Percentiles rank a stretch among this genome's conserved stretches.
Conservation (phyloP, 768 basidiomycete species). For the Russula olivacea region DNA sequence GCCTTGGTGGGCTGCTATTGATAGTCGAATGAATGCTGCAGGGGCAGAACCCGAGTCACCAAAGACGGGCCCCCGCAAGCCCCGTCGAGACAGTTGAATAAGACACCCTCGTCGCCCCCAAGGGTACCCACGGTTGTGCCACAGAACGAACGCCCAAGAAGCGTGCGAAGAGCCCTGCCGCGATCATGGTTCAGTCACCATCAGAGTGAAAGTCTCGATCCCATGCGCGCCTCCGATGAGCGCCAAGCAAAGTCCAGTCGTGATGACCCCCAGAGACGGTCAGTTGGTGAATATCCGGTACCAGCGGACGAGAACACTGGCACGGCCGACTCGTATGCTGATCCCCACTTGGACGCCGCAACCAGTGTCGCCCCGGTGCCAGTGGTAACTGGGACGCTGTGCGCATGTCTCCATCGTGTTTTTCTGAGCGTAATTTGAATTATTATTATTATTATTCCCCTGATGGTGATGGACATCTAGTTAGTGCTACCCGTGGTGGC, state of each 20-base stretch:
- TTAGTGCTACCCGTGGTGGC: slow-evolving; percentile 83
- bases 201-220: slow-evolving; percentile 38
- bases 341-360: slow-evolving; percentile 84
- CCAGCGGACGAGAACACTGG: slow-evolving; percentile 51
- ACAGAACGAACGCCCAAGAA: slow-evolving; percentile 36
- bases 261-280: slow-evolving; percentile 45
- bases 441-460: too few relatives aligned
- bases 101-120: slow-evolving; percentile 19
- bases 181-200: slow-evolving; percentile 32
- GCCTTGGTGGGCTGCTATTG: too few relatives aligned
- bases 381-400: slow-evolving; percentile 85
- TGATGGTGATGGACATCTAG: slow-evolving; percentile 37
- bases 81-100: slow-evolving; percentile 20
- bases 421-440: slow-evolving; percentile 12
- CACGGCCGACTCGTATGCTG: slow-evolving; percentile 63
- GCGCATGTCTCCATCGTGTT: slow-evolving; percentile 29
- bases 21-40: too few relatives aligned
- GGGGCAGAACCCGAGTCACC: slow-evolving; percentile 35
- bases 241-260: slow-evolving; percentile 28
- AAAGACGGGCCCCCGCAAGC: slow-evolving; percentile 17
- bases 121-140: slow-evolving; percentile 16
- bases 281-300: slow-evolving; percentile 64
- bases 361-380: slow-evolving; percentile 52
- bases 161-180: slow-evolving; percentile 44
- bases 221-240: slow-evolving; percentile 35